phyloP scores from a whole-genome alignment of 805 yeast species.

The Wickerhamiella alocasiicola region DNA sequence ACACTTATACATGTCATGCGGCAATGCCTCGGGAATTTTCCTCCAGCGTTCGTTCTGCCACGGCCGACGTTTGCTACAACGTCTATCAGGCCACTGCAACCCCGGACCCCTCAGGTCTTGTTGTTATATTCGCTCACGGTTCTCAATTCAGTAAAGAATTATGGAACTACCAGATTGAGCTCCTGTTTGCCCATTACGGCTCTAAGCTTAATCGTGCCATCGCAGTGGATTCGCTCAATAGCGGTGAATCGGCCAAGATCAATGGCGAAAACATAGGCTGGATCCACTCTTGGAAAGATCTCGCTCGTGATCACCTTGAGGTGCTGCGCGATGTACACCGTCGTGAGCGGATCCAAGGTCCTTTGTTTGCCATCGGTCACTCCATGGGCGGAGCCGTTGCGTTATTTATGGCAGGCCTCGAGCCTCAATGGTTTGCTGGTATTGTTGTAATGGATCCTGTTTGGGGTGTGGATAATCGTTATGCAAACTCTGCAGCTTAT shows the following conservation, averaged over 20 bases:
- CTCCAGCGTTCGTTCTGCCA: too few species aligned
- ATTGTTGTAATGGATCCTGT: slow-evolving; percentile 54
- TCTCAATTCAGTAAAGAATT: slow-evolving; percentile 50
- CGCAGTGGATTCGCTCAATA: slow-evolving; percentile 46
- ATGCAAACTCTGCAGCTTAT: background rate
- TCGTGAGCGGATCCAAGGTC: slow-evolving; percentile 28
- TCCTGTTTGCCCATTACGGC: slow-evolving; percentile 28
- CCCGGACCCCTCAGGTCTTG: slow-evolving; percentile 9
- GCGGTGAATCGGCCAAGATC: slow-evolving; percentile 54
- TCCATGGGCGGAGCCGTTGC: slow-evolving; percentile 62
- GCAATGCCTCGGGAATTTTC: too few species aligned
- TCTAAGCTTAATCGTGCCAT: slow-evolving; percentile 31
- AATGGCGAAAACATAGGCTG: slow-evolving; percentile 47
- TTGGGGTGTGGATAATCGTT: slow-evolving; percentile 16
- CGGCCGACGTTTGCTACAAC: slow-evolving; percentile 3
- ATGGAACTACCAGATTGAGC: slow-evolving; percentile 47
- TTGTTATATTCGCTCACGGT: too few species aligned
- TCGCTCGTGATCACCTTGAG: slow-evolving; percentile 43
- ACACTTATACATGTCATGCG: too few species aligned
- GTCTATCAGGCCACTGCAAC: background rate
- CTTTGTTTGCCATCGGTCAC: slow-evolving; percentile 48
- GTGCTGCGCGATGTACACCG: slow-evolving; percentile 26
- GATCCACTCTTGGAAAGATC: slow-evolving; percentile 51
- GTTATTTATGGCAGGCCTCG: slow-evolving; percentile 36
- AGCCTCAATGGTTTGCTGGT: slow-evolving; percentile 43